These are phyloP conservation scores for Saccharomycopsis amapae DNA, from an alignment of 805 yeast genomes.

Conservation along the genomic window DNA sequence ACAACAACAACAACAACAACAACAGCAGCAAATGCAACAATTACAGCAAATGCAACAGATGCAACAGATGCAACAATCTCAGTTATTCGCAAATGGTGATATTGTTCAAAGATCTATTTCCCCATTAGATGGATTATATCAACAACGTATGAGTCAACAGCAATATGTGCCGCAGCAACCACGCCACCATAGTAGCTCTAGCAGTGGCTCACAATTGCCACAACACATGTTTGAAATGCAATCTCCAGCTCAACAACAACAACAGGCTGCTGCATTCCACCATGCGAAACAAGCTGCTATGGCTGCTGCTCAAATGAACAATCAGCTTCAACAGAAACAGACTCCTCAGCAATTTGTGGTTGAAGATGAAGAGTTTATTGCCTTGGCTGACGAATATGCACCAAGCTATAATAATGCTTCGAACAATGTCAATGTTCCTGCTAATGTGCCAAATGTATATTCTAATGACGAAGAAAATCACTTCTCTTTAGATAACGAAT, in stretches of 20 bases:
- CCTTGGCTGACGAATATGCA: constrained; percentile 20
- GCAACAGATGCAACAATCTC: constrained; percentile 15
- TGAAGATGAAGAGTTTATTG: constrained; percentile 21
- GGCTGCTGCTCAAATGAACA: constrained; percentile 5
- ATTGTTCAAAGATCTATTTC: constrained; percentile 18
- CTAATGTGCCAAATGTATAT: background rate
- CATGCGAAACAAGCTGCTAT: constrained; percentile 11
- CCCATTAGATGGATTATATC: constrained; percentile 19
- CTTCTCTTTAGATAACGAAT: constrained; percentile 4
- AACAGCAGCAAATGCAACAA: constrained; percentile 17
- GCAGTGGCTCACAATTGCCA: background rate
- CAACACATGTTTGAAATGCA: constrained; percentile 14
- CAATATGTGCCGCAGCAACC: constrained; percentile 17
- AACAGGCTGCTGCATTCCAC: background rate
- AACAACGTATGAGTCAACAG: constrained; percentile 6
- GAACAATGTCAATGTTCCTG: background rate
- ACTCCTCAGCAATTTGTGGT: constrained; percentile 1
- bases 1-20: constrained; percentile 16
- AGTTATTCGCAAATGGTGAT: constrained; percentile 10
- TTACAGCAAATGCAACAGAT: constrained; percentile 19
- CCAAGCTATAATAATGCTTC: background rate
- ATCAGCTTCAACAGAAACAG: constrained; percentile 11
- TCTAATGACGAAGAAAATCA: constrained; percentile 3
- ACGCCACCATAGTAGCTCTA: constrained; percentile 8
- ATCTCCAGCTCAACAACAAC: constrained; percentile 14